phyloP scores from a whole-genome alignment of 2,329 filamentous ascomycete species.

The Albifimbria verrucaria region DNA sequence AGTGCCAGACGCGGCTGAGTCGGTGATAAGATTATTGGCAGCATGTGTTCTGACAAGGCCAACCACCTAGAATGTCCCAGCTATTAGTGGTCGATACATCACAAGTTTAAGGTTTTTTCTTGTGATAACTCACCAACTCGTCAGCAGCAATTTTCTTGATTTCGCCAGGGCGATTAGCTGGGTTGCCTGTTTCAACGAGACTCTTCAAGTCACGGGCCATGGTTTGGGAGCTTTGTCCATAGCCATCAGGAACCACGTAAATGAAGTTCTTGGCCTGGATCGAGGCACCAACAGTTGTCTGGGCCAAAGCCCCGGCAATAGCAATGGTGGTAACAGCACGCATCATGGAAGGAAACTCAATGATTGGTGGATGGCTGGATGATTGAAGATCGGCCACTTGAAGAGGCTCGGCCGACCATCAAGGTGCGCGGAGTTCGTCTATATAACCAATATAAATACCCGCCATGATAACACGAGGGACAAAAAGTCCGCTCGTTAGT shows the following conservation, averaged over 20 bases:
- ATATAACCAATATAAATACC: neutral
- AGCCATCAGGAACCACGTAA: slow-evolving; percentile 12
- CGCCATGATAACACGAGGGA: neutral
- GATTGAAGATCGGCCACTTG: neutral
- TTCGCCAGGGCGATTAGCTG: slow-evolving; percentile 2
- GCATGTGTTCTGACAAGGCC: slow-evolving; percentile 17
- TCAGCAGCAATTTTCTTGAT: neutral
- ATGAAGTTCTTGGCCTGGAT: slow-evolving; percentile 15
- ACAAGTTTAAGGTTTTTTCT: neutral
- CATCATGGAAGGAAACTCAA: neutral
- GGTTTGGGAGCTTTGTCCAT: slow-evolving; percentile 10
- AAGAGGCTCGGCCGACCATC: neutral
- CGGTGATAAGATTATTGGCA: slow-evolving; percentile 31
- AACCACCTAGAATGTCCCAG: slow-evolving; percentile 2
- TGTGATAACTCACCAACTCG: slow-evolving; percentile 1
- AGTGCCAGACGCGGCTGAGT: slow-evolving; percentile 33
- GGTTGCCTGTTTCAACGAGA: slow-evolving; percentile 8
- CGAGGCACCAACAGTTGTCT: neutral
- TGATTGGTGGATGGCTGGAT: neutral
- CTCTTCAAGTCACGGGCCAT: slow-evolving; percentile 8
- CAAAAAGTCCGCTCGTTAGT: no score
- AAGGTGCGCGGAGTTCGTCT: neutral
- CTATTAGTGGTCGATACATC: neutral
- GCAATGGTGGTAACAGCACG: neutral
- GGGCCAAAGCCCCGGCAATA: slow-evolving; percentile 1